Percentiles rank a stretch among this genome's conserved stretches.
Evolutionary conservation across 2,329 filamentous ascomycete genomes (phyloP).

Genomic region (Shiraia bambusicola): DNA sequence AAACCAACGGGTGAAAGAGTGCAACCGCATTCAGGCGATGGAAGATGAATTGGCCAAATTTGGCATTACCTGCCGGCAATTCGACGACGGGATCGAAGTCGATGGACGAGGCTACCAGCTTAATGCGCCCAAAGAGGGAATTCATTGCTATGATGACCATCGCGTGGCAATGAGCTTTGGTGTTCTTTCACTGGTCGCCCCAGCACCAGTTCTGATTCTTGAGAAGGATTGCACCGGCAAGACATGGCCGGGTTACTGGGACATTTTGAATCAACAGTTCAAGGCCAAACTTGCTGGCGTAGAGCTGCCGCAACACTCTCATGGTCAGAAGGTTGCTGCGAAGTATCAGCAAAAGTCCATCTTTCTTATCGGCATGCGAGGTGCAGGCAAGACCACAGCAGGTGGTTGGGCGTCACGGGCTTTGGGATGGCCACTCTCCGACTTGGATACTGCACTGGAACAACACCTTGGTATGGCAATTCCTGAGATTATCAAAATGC

Average conservation of each 20-base stretch:
- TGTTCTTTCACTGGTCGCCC: constrained; percentile 74
- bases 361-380: constrained; percentile 95
- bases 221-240: constrained; percentile 95
- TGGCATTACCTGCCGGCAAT: constrained; percentile 79
- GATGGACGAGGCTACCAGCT: constrained; percentile 58
- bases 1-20: constrained; percentile 97
- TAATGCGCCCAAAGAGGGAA: constrained; percentile 58
- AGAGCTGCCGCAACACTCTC: constrained; percentile 52
- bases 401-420: constrained; percentile 80
- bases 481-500: constrained; percentile 76
- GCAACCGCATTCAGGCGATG: constrained; percentile 95
- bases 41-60: constrained; percentile 92
- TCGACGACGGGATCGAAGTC: constrained; percentile 90
- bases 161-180: constrained; percentile 98
- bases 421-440: constrained; percentile 75
- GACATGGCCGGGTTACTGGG: constrained; percentile 99
- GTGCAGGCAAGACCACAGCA: constrained; percentile 92
- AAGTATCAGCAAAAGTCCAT: constrained; percentile 63
- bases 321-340: constrained; percentile 26
- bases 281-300: constrained; percentile 73
- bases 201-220: constrained; percentile 71
- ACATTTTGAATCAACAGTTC: constrained; percentile 78
- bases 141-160: constrained; percentile 96
- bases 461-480: constrained; percentile 71
- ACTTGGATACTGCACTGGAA: constrained; percentile 88